Percentiles rank a stretch among this genome's conserved stretches.
Evolutionary conservation across 805 yeast species (phyloP).

Genomic region (Metschnikowia lochheadii): DNA sequence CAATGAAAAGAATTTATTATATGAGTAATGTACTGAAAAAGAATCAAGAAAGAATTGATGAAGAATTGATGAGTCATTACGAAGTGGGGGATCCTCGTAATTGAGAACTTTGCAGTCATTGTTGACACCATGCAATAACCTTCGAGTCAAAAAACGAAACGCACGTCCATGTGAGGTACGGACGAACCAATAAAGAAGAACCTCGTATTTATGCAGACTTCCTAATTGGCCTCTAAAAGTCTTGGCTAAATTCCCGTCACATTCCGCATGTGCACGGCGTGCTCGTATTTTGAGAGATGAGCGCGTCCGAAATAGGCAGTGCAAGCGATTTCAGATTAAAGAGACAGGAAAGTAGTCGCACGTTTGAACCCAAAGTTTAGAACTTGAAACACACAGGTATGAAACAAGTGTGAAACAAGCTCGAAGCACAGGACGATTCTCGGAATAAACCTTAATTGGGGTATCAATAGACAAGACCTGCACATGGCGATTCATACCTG

Average conservation of each 20-base stretch:
- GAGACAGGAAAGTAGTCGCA: too few relatives aligned
- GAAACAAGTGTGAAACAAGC: background rate
- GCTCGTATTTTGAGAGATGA: background rate
- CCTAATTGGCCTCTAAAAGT: background rate
- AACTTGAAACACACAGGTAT: background rate
- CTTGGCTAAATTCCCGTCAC: background rate
- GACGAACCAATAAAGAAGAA: background rate
- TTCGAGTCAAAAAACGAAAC: background rate
- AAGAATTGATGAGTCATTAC: background rate
- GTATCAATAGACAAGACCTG: background rate
- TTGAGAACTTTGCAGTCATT: constrained; percentile 23
- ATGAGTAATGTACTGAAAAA: too few relatives aligned
- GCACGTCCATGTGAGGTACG: background rate
- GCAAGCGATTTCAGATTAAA: background rate
- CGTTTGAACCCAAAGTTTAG: background rate
- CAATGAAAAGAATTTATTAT: too few relatives aligned
- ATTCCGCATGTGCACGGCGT: background rate
- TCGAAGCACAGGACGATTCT: too few relatives aligned
- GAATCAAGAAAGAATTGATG: too few relatives aligned
- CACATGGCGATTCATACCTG: too few relatives aligned
- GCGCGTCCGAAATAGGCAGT: background rate
- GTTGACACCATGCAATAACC: background rate
- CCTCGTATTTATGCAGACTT: background rate
- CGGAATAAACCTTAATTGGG: too few relatives aligned
- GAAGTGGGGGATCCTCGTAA: background rate